Conservation (phyloP, 139 green algal genomes). For the Picochlorum costavermella region DNA sequence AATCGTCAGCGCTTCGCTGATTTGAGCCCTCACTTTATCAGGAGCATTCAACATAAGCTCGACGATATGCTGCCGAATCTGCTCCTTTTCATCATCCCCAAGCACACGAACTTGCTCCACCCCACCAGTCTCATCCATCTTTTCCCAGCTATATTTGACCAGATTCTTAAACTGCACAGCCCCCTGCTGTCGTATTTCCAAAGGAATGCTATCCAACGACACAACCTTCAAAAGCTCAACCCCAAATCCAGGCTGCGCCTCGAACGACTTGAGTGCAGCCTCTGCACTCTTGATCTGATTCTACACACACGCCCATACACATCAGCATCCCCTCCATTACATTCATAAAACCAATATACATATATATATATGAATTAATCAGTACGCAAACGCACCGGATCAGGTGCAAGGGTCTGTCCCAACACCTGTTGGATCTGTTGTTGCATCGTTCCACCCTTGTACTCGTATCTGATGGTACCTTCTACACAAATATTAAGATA, state of each 20-base stretch:
- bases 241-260: constrained; percentile 58
- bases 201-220: constrained; percentile 36
- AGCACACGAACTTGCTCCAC: constrained; percentile 1
- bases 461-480: too few species aligned
- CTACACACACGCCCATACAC: constrained; percentile 30
- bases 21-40: constrained; percentile 58
- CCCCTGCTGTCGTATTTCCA: constrained; percentile 74
- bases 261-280: constrained; percentile 54
- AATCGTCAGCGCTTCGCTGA: constrained; percentile 88
- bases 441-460: background rate
- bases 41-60: constrained; percentile 84
- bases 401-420: constrained; percentile 42
- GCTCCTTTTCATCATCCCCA: constrained; percentile 33
- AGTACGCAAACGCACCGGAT: constrained; percentile 30
- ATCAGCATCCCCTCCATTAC: background rate
- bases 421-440: constrained; percentile 29
- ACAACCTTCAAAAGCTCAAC: constrained; percentile 66
- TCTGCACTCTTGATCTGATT: constrained; percentile 73
- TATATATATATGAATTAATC: too few species aligned
- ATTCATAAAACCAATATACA: background rate
- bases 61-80: constrained; percentile 80
- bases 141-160: constrained; percentile 83
- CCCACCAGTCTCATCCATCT: constrained; percentile 1
- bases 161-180: constrained; percentile 97
- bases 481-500: too few species aligned